phyloP scores from a whole-genome alignment of 2,329 filamentous ascomycete genomes.

The Thielaviopsis punctulata region DNA sequence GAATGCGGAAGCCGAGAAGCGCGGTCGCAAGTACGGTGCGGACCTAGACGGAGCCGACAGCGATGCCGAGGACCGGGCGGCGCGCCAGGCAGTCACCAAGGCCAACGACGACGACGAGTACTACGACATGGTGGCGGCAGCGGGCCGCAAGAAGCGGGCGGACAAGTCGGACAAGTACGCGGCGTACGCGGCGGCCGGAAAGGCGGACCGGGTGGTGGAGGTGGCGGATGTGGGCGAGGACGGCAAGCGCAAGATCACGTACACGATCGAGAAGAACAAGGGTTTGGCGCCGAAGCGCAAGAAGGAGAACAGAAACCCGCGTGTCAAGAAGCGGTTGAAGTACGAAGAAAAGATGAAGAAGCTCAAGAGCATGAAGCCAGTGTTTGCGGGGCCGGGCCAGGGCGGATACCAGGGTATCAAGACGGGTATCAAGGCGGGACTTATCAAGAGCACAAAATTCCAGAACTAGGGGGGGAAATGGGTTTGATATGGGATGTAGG shows the following conservation, averaged over 20 bases:
- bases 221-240: constrained; percentile 58
- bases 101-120: constrained; percentile 58
- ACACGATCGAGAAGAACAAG: constrained; percentile 95
- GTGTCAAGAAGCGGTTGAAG: constrained; percentile 96
- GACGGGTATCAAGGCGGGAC: constrained; percentile 84
- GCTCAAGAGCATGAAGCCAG: constrained; percentile 65
- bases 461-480: constrained; percentile 23
- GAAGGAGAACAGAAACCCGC: constrained; percentile 87
- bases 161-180: constrained; percentile 47
- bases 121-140: constrained; percentile 71
- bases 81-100: constrained; percentile 37
- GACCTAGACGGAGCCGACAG: constrained; percentile 47
- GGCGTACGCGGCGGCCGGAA: constrained; percentile 42
- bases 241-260: constrained; percentile 82
- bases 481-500: constrained; percentile 5
- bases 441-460: constrained; percentile 89
- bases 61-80: constrained; percentile 9
- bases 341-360: constrained; percentile 98
- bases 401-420: constrained; percentile 81
- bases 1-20: constrained; percentile 72
- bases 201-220: constrained; percentile 45
- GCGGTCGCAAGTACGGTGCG: constrained; percentile 53
- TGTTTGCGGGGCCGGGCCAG: constrained; percentile 70
- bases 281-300: constrained; percentile 74
- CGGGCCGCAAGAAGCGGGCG: constrained; percentile 51